Percentiles rank a stretch among this genome's conserved stretches.
Evolutionary conservation across 768 basidiomycete species (phyloP).

Genomic region (Fistulinella prunicolor): DNA sequence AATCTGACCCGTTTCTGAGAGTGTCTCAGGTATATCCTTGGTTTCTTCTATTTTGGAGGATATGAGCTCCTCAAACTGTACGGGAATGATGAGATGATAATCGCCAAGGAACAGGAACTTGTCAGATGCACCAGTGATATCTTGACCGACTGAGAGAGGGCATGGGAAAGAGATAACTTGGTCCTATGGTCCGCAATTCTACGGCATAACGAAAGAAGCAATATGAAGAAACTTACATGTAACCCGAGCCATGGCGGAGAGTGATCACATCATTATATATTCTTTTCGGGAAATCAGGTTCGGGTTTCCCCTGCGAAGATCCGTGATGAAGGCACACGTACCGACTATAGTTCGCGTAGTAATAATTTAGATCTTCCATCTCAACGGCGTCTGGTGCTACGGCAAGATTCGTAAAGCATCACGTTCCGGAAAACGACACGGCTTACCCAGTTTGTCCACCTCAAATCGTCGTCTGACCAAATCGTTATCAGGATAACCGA

Average conservation of each 20-base stretch:
- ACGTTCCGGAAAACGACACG: not conserved
- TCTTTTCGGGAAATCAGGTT: constrained; percentile 38
- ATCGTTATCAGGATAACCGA: constrained; percentile 2
- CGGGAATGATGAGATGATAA: not conserved
- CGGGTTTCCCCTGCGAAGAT: constrained; percentile 17
- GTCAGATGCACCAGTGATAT: constrained; percentile 70
- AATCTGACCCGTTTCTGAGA: constrained; percentile 94
- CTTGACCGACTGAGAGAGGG: constrained; percentile 94
- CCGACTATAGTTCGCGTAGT: constrained; percentile 97
- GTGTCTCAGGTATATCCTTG: constrained; percentile 90
- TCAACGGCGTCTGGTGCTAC: constrained; percentile 87
- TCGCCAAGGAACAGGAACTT: constrained; percentile 7
- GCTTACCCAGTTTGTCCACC: constrained; percentile 76
- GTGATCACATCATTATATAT: constrained; percentile 99
- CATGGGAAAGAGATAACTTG: constrained; percentile 91
- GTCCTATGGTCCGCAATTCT: constrained; percentile 57
- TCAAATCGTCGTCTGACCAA: constrained; percentile 89
- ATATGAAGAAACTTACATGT: constrained; percentile 64
- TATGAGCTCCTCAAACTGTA: constrained; percentile 87
- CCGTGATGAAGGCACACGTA: constrained; percentile 32
- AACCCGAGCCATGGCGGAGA: constrained; percentile 88
- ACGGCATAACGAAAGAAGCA: constrained; percentile 6
- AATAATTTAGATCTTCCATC: constrained; percentile 96
- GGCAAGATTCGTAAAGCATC: constrained; percentile 3
- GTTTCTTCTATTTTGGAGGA: constrained; percentile 94